Base-by-base conservation (phyloP, 345 rosid genomes). In the Bruguiera parviflora region DNA sequence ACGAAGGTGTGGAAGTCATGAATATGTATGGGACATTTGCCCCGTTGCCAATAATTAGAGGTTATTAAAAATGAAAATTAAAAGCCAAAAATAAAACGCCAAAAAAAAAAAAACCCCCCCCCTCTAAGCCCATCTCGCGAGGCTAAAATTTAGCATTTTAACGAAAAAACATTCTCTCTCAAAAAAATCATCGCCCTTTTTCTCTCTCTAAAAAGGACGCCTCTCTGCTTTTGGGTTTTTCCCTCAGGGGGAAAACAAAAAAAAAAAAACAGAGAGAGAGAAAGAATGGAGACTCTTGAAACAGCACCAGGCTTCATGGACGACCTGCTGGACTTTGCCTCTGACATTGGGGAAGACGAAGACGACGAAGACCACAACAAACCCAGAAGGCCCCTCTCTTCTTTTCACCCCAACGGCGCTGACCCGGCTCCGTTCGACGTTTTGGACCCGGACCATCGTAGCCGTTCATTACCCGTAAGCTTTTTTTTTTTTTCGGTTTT, bases 281-380 rank as follows among this genome's bases (percentile, higher is more conserved):
- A 33, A 8, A 33, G 37, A 68, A 83, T 81, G 83, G 83, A 81
- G 72, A 63, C 85, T 8, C 65, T 81, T 20, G 80, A 79, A 71
- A 58, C 71, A 16, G 75, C 71, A 7, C 63, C 67, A n/a, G 10
- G 74, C 68, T 76, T 74, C 63, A 73, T 78, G 61, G 87, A 81
- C 43, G 85, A 76, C 66, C 68, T 83, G n/a, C 65, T 85, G 8
- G 82, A 85, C 78, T 81, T 85, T 55, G 68, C 70, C 22, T 78
- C 75, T 16, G 81, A 77, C 74, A 61, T 79, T 63, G 86, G 71
- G 2, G 88, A 83, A 28, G 83, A 63, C 47, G 76, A 81, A 9
- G 82, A 80, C 53, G 78, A 79, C 3, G 84, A 78, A 22, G 16
- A 32, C 65, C 58, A n/a, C 80, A 66, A 28, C 49, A 75, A 68